Conservation (phyloP, 768 basidiomycete genomes). For the Lactarius vividus region DNA sequence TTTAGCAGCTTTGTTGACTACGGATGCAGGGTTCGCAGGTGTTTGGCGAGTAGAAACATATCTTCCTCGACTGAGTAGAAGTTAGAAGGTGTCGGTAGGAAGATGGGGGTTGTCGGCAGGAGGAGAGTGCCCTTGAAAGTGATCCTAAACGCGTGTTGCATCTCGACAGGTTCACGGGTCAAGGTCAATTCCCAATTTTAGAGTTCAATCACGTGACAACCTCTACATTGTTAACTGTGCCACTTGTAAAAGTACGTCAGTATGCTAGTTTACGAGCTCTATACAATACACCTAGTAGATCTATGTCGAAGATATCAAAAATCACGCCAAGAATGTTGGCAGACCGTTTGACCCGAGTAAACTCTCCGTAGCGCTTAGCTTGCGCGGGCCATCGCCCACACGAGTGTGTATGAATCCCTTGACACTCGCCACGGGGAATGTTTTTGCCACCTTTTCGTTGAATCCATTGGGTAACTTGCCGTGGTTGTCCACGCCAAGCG, state of each 20-base stretch:
- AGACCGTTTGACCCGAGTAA: constrained; percentile 68
- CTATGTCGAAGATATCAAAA: background rate
- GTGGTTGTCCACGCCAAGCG: constrained; percentile 43
- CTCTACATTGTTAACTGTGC: too few relatives aligned
- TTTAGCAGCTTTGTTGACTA: background rate
- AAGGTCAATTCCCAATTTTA: background rate
- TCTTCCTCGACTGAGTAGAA: background rate
- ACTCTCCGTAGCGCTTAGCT: constrained; percentile 57
- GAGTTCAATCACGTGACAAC: background rate
- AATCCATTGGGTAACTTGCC: constrained; percentile 67
- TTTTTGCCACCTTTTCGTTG: constrained; percentile 72
- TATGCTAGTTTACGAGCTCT: constrained; percentile 8
- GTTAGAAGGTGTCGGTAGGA: background rate
- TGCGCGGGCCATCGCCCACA: constrained; percentile 89
- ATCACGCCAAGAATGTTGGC: constrained; percentile 53
- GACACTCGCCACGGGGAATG: constrained; percentile 72
- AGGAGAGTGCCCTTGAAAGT: background rate
- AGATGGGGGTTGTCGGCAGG: background rate
- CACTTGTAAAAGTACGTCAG: background rate
- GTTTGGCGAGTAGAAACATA: background rate
- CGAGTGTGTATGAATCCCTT: constrained; percentile 89
- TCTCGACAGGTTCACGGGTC: background rate
- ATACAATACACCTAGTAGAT: constrained; percentile 1
- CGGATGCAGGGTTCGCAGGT: background rate
- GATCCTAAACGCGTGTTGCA: constrained; percentile 7